Conservation (phyloP, 1,139 yeast species). For the Wickerhamiella pararugosa region DNA sequence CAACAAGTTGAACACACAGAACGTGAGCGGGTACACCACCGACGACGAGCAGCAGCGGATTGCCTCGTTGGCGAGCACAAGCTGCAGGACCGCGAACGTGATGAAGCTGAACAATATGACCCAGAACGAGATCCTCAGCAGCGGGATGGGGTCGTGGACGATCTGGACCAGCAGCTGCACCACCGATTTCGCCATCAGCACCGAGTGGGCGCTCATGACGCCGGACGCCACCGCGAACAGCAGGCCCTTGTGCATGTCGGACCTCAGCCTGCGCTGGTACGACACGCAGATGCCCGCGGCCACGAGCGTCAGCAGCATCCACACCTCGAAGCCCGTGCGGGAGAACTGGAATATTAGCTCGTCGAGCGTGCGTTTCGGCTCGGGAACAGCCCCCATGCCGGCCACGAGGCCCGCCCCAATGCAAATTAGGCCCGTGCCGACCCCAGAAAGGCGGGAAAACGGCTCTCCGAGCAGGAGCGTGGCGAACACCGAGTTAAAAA, state of each 20-base stretch:
- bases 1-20: constrained; percentile 64
- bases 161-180: constrained; percentile 36
- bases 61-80: constrained; percentile 62
- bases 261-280: constrained; percentile 6
- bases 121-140: constrained; percentile 29
- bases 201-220: constrained; percentile 69
- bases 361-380: constrained; percentile 36
- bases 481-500: constrained; percentile 71
- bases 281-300: constrained; percentile 17
- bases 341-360: constrained; percentile 31
- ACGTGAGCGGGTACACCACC: constrained; percentile 68
- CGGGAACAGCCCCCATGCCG: constrained; percentile 45
- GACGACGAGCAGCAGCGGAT: constrained; percentile 61
- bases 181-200: constrained; percentile 69
- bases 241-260: constrained; percentile 30
- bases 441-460: constrained; percentile 41
- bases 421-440: constrained; percentile 56
- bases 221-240: constrained; percentile 63
- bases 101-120: constrained; percentile 40
- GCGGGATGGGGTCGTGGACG: constrained; percentile 8
- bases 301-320: constrained; percentile 31
- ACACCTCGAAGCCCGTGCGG: constrained; percentile 30
- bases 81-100: constrained; percentile 56
- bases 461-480: constrained; percentile 50
- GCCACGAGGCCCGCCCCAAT: constrained; percentile 74